Evolutionary conservation across 441 rosid species (phyloP), one percentile per base, ranked within the genome.

Genomic region (Euphorbia corollata): DNA sequence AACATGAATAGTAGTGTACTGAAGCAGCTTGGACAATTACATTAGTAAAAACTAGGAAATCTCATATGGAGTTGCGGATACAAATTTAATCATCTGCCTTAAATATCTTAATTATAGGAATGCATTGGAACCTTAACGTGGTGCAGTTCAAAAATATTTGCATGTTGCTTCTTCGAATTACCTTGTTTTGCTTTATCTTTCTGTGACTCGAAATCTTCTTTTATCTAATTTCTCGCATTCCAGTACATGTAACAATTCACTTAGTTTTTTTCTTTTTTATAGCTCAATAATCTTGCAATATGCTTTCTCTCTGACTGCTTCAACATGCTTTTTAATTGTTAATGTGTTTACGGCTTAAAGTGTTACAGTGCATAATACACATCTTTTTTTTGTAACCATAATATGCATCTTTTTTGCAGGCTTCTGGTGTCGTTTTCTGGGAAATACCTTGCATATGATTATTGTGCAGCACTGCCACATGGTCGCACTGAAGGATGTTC

Each of bases 401-500:
- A 27, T 27, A 27, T 4, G 4, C 32, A 27, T 27, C 4, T 27
- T 41, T 77, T 34, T 59, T 80, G 78, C 87, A 94, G 98, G 86
- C 84, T 94, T 74, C 87, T 94, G 66, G 81, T 94, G 58, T 94
- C 99, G 47, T 91, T 91, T 79, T 76, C 86, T 73, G 99, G 98
- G 64, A 91, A 85, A 80, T 94, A 94, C 81, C 78, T 94, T 69
- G 75, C 82, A 1, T 77, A 80, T 81, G 86, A 87, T 66, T 81
- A 73, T 76, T 72, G 77, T 68, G 74, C 74, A 68, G 78, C 81
- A 75, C 73, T 92, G 73, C 72, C 85, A 3, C 67, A 41, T 63
- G 70, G 57, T 74, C 69, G 66, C 69, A 72, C 71, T 66, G 81
- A 78, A 75, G 83, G 80, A 66, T 65, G 75, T 71, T 65, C 78